A percentile compares a stretch with the other conserved stretches of the same genome.
These are phyloP conservation scores for Podosphaera aphanis DNA, from an alignment of 2,329 filamentous ascomycete genomes.

Conservation along the genomic window DNA sequence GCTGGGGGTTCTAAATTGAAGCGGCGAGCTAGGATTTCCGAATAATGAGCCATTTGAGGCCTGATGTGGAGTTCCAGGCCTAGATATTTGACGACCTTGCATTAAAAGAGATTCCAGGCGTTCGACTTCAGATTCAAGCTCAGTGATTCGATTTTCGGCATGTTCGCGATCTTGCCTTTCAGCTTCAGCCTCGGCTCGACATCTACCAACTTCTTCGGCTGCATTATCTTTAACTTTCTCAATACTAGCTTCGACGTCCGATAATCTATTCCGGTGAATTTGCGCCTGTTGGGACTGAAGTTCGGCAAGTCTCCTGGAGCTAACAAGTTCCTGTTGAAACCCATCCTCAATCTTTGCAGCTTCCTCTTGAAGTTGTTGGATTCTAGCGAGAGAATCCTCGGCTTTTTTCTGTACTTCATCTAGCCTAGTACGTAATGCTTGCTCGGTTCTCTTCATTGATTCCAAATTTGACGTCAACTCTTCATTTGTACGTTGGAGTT, in stretches of 20 bases:
- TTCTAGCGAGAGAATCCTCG: constrained; percentile 57
- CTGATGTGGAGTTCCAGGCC: constrained; percentile 33
- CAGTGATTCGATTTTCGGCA: constrained; percentile 36
- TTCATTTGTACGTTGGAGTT: constrained; percentile 71
- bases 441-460: constrained; percentile 54
- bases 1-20: constrained; percentile 31
- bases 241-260: constrained; percentile 40
- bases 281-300: constrained; percentile 55
- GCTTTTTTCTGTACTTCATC: constrained; percentile 69
- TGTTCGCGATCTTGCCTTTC: constrained; percentile 35
- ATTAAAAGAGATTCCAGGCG: constrained; percentile 31
- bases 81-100: constrained; percentile 20
- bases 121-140: constrained; percentile 39
- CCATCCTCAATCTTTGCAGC: constrained; percentile 64
- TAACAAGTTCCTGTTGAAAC: constrained; percentile 69
- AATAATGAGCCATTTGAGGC: constrained; percentile 28
- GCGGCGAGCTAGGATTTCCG: constrained; percentile 30
- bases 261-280: constrained; percentile 45
- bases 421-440: constrained; percentile 55
- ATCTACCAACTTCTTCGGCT: constrained; percentile 30
- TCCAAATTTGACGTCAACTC: constrained; percentile 60
- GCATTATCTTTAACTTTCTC: constrained; percentile 38
- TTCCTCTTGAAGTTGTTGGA: constrained; percentile 69
- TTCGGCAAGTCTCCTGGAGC: constrained; percentile 57
- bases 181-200: constrained; percentile 28